These are phyloP conservation scores for Asterochloris sp. DNA, from an alignment of 139 green algal genomes.

Conservation along the genomic window DNA sequence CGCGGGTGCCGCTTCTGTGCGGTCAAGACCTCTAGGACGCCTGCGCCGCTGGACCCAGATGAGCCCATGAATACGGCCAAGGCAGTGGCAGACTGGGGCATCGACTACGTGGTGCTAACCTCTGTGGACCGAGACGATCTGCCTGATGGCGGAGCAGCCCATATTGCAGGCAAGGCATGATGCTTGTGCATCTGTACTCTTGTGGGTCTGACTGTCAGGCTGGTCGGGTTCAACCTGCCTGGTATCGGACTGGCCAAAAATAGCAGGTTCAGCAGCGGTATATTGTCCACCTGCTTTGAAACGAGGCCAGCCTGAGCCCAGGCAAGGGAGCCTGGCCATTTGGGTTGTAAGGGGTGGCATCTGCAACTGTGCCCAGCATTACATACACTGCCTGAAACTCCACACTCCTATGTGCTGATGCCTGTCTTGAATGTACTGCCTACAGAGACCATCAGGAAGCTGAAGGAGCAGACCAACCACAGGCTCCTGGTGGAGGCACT, in stretches of 20 bases:
- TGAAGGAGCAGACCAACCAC: conserved; percentile 72
- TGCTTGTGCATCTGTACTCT: too few relatives aligned
- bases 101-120: conserved; percentile 98
- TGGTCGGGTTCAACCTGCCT: too few relatives aligned
- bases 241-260: too few relatives aligned
- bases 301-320: too few relatives aligned
- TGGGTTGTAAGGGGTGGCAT: too few relatives aligned
- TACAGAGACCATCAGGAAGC: conserved; percentile 25
- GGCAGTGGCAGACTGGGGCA: conserved; percentile 83
- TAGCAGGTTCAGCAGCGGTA: too few relatives aligned
- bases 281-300: too few relatives aligned
- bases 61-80: conserved; percentile 93
- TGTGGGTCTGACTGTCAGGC: too few relatives aligned
- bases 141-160: conserved; percentile 77
- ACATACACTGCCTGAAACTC: too few relatives aligned
- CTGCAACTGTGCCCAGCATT: too few relatives aligned
- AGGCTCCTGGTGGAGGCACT: conserved; percentile 92
- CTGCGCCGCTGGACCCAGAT: conserved; percentile 83
- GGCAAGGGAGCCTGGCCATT: too few relatives aligned
- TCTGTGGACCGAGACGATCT: conserved; percentile 97
- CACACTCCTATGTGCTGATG: too few relatives aligned
- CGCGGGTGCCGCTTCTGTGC: conserved; percentile 93
- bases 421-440: conserved; percentile 4
- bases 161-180: conserved; percentile 64
- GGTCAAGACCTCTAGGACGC: conserved; percentile 85